A percentile compares a stretch with the other conserved stretches of the same genome.
These are phyloP conservation scores for Triticum aestivum DNA, from an alignment of 176 grass and related monocot species.

Conservation along the genomic window DNA sequence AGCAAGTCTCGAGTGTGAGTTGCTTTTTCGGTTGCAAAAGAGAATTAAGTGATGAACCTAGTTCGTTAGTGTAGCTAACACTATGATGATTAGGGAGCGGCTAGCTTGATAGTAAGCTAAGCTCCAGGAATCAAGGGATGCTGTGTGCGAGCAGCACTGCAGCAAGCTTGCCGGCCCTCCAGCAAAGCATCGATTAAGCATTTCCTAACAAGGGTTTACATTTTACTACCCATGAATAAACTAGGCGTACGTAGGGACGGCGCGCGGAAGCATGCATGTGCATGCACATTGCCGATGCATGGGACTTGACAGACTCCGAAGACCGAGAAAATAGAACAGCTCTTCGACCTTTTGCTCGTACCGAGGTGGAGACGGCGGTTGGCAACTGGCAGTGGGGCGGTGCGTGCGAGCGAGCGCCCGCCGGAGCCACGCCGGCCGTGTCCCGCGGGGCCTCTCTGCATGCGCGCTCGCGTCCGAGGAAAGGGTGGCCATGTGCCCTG, in stretches of 20 bases:
- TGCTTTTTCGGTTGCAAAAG: too few relatives aligned
- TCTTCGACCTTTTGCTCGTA: too few relatives aligned
- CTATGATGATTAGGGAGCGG: not conserved
- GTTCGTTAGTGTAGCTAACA: not conserved
- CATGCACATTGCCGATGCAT: not conserved
- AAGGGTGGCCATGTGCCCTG: not conserved
- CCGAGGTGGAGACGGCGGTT: not conserved
- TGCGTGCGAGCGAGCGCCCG: not conserved
- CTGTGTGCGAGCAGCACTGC: too few relatives aligned
- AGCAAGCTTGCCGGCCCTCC: too few relatives aligned
- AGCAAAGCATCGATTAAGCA: too few relatives aligned
- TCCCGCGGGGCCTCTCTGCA: not conserved
- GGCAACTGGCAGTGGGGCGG: conserved; percentile 22
- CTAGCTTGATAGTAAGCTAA: not conserved
- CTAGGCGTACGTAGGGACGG: too few relatives aligned
- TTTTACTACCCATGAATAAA: too few relatives aligned
- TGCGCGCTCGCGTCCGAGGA: not conserved
- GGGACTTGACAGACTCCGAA: not conserved
- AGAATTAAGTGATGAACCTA: too few relatives aligned
- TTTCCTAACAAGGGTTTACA: too few relatives aligned
- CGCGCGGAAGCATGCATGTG: not conserved
- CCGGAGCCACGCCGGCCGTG: conserved; percentile 16
- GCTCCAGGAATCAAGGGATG: too few relatives aligned
- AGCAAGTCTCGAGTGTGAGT: too few relatives aligned
- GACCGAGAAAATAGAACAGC: not conserved